Conservation (phyloP, 2,329 filamentous ascomycete genomes). For the Ophiocordyceps robertsii region DNA sequence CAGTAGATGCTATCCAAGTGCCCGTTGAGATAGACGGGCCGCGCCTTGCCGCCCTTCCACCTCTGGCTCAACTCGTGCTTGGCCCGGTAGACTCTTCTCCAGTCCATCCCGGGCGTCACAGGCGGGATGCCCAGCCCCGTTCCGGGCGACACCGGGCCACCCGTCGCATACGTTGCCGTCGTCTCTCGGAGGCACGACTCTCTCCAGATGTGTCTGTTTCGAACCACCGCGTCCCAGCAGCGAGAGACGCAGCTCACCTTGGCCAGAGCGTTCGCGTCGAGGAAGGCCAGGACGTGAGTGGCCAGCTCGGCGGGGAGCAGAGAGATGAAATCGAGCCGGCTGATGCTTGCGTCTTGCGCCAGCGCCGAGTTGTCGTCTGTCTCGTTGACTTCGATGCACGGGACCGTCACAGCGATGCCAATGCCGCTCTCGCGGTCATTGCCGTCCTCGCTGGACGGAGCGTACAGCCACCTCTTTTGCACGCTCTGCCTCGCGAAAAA, state of each 20-base stretch:
- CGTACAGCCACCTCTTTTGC: slow-evolving; percentile 28
- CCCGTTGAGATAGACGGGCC: slow-evolving; percentile 78
- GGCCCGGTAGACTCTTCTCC: slow-evolving; percentile 73
- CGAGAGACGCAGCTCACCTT: slow-evolving; percentile 36
- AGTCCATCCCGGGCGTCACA: slow-evolving; percentile 53
- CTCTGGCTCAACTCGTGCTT: slow-evolving; percentile 61
- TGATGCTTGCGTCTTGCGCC: slow-evolving; percentile 27
- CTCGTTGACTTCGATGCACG: slow-evolving; percentile 23
- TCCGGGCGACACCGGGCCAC: slow-evolving; percentile 36
- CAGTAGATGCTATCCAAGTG: slow-evolving; percentile 97
- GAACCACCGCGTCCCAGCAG: slow-evolving; percentile 31
- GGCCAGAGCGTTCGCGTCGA: slow-evolving; percentile 39
- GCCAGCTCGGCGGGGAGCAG: slow-evolving; percentile 43
- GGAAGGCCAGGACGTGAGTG: slow-evolving; percentile 41
- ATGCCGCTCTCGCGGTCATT: slow-evolving; percentile 53
- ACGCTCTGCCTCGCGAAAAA: slow-evolving; percentile 21
- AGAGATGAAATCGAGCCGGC: slow-evolving; percentile 43
- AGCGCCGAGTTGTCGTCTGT: slow-evolving; percentile 17
- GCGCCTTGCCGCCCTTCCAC: slow-evolving; percentile 69
- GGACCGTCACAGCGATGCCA: slow-evolving; percentile 40
- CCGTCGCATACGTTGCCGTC: slow-evolving; percentile 45
- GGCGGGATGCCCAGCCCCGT: slow-evolving; percentile 43
- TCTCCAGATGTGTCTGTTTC: slow-evolving; percentile 48
- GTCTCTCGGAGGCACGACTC: slow-evolving; percentile 50
- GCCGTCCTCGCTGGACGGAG: slow-evolving; percentile 26